These are phyloP conservation scores for Rubus parviflorus DNA, from an alignment of 306 rosid genomes.

Conservation along the genomic window DNA sequence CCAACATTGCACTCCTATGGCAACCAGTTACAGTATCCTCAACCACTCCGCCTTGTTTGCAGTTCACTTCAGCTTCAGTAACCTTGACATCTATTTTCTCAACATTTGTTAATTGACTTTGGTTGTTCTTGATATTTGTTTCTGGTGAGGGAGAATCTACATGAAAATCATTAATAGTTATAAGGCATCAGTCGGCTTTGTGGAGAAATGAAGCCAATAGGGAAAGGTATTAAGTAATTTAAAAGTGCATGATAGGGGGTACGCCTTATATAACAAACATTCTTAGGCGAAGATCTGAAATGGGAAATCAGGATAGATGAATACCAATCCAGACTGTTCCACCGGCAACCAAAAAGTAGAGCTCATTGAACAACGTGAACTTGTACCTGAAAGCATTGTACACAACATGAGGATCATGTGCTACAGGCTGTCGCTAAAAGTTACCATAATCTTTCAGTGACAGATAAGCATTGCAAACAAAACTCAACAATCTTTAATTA, in stretches of 20 bases:
- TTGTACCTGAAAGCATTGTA: slow-evolving; percentile 73
- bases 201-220: slow-evolving; percentile 7
- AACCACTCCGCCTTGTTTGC: slow-evolving; percentile 38
- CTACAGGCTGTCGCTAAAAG: not conserved
- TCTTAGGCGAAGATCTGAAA: not conserved
- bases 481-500: not conserved
- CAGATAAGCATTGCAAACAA: not conserved
- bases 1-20: slow-evolving; percentile 18
- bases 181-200: slow-evolving; percentile 13
- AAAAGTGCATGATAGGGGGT: not conserved
- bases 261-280: not conserved
- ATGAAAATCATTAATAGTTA: slow-evolving; percentile 31
- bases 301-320: slow-evolving; percentile 22
- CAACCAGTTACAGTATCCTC: slow-evolving; percentile 20
- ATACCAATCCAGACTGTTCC: slow-evolving; percentile 99
- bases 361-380: slow-evolving; percentile 93
- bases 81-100: slow-evolving; percentile 39
- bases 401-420: not conserved
- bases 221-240: not conserved
- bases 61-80: slow-evolving; percentile 47
- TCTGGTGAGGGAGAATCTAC: slow-evolving; percentile 60
- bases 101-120: slow-evolving; percentile 35
- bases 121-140: slow-evolving; percentile 36
- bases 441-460: not conserved
- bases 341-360: slow-evolving; percentile 96